phyloP scores from a whole-genome alignment of 2,329 filamentous ascomycete genomes.

The Magnaporthiopsis poae region DNA sequence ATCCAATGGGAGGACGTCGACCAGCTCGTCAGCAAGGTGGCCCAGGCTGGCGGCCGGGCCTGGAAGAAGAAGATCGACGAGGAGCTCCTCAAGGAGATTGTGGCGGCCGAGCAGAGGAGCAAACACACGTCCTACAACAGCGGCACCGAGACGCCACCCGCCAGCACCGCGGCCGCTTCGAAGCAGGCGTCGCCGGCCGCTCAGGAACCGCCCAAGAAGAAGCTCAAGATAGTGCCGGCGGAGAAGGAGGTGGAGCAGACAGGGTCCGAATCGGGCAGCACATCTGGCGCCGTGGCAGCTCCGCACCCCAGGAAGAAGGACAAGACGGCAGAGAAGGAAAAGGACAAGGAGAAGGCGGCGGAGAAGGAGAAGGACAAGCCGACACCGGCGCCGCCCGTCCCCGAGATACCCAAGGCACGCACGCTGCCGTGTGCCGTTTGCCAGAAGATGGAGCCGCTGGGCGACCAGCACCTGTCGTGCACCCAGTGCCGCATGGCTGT shows the following conservation, averaged over 20 bases:
- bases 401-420: conserved; percentile 69
- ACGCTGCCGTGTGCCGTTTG: conserved; percentile 80
- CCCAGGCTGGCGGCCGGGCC: conserved; percentile 65
- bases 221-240: conserved; percentile 38
- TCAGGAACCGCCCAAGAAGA: conserved; percentile 54
- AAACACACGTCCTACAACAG: conserved; percentile 14
- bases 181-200: conserved; percentile 16
- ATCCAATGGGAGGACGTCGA: conserved; percentile 93
- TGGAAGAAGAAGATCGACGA: conserved; percentile 88
- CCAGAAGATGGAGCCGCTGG: conserved; percentile 58
- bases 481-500: conserved; percentile 84
- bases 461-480: conserved; percentile 67
- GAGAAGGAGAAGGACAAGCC: conserved; percentile 58
- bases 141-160: conserved; percentile 18
- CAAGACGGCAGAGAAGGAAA: conserved; percentile 51
- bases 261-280: conserved; percentile 32
- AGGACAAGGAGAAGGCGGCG: conserved; percentile 42
- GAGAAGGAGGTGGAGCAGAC: conserved; percentile 42
- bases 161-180: conserved; percentile 17
- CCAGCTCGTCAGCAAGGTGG: conserved; percentile 79
- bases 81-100: conserved; percentile 68
- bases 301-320: conserved; percentile 31
- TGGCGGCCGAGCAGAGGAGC: conserved; percentile 52
- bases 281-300: conserved; percentile 24
- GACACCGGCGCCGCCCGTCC: conserved; percentile 36